Evolutionary conservation across 1,284 basidiomycete species (phyloP).

Genomic region (Tylopilus sp.): DNA sequence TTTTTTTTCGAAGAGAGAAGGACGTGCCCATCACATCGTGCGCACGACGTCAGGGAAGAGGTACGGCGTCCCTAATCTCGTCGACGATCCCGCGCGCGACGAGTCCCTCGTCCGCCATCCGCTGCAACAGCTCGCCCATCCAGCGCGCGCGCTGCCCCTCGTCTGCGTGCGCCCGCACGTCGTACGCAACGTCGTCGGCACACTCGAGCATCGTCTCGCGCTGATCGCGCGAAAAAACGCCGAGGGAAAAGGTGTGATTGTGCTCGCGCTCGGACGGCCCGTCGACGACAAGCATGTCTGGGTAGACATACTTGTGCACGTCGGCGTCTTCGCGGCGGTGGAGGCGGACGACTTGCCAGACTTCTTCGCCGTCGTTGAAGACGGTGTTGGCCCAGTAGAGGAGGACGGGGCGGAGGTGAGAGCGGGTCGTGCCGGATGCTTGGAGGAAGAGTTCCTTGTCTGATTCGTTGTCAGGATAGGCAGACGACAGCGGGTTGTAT

Average conservation of each 20-base stretch:
- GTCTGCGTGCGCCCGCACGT: not conserved
- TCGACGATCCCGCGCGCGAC: constrained; percentile 15
- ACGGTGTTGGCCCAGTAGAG: constrained; percentile 27
- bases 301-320: constrained; percentile 24
- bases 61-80: constrained; percentile 9
- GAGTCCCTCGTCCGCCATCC: constrained; percentile 15
- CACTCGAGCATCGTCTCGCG: constrained; percentile 26
- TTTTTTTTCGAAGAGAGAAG: not conserved
- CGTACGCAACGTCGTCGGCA: constrained; percentile 28
- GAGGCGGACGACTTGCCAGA: constrained; percentile 31
- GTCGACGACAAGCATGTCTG: constrained; percentile 29
- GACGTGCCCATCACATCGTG: no score
- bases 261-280: constrained; percentile 3
- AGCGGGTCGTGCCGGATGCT: constrained; percentile 9
- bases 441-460: constrained; percentile 28
- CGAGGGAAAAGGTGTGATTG: constrained; percentile 16
- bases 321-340: constrained; percentile 3
- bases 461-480: constrained; percentile 25
- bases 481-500: constrained; percentile 23
- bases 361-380: constrained; percentile 25
- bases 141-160: constrained; percentile 15
- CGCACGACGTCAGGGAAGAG: constrained; percentile 5
- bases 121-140: constrained; percentile 22
- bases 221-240: constrained; percentile 22
- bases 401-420: constrained; percentile 12